Conservation (phyloP, 768 basidiomycete species). For the Lepiota brunneoincarnata region DNA sequence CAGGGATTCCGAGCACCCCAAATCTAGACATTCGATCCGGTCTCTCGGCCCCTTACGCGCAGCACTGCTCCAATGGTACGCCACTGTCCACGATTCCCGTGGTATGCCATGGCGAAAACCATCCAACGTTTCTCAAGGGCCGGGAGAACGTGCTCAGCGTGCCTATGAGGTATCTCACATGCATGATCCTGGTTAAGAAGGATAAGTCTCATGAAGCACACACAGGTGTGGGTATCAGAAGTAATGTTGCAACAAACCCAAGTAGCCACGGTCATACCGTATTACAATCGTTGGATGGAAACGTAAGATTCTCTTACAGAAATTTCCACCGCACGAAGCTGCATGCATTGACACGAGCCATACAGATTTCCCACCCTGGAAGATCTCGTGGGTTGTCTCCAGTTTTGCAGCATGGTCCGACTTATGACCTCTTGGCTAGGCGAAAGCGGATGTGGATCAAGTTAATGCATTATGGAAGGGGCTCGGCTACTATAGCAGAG, state of each 20-base stretch:
- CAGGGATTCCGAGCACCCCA: slow-evolving; percentile 32
- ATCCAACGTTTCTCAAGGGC: slow-evolving; percentile 50
- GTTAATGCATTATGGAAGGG: slow-evolving; percentile 93
- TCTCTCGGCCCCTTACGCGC: slow-evolving; percentile 38
- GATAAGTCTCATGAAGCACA: background rate
- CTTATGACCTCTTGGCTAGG: slow-evolving; percentile 34
- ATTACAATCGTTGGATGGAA: slow-evolving; percentile 86
- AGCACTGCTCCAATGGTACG: slow-evolving; percentile 71
- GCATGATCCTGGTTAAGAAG: background rate
- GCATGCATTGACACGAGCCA: slow-evolving; percentile 12
- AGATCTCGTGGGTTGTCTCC: slow-evolving; percentile 54
- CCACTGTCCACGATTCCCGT: slow-evolving; percentile 57
- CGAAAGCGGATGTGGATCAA: slow-evolving; percentile 70
- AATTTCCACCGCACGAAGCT: slow-evolving; percentile 7
- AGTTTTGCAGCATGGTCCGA: slow-evolving; percentile 10
- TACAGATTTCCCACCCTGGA: slow-evolving; percentile 78
- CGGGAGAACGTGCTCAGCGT: slow-evolving; percentile 70
- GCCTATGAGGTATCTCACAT: slow-evolving; percentile 78
- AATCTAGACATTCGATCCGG: slow-evolving; percentile 47
- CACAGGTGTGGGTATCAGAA: slow-evolving; percentile 85
- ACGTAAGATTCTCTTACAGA: slow-evolving; percentile 41
- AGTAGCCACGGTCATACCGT: slow-evolving; percentile 90
- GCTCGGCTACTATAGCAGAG: slow-evolving; percentile 87
- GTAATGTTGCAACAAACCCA: slow-evolving; percentile 98
- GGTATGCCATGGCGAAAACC: slow-evolving; percentile 93